A percentile compares a stretch with the other conserved stretches of the same genome.
phyloP scores from a whole-genome alignment of 441 rosid genomes.

The Eruca vesicaria region DNA sequence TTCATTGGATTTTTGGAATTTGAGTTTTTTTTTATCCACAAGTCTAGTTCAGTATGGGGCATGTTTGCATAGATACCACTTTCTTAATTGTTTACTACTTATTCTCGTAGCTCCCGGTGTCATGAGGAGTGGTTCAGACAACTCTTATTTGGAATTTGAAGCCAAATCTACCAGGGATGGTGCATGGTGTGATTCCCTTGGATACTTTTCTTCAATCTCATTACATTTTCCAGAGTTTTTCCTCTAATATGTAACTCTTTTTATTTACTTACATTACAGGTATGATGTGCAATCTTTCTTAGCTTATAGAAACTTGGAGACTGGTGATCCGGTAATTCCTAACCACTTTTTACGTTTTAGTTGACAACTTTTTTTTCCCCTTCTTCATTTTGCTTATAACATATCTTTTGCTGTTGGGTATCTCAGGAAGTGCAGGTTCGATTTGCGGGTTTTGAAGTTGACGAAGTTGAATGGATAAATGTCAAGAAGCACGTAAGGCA shows the following conservation, averaged over 20 bases:
- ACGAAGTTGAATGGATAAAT: constrained; percentile 97
- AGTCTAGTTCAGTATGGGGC: constrained; percentile 13
- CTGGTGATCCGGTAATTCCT: constrained; percentile 75
- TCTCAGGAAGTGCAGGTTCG: constrained; percentile 92
- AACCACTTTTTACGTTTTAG: not conserved
- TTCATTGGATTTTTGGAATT: not conserved
- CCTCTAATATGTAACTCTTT: constrained; percentile 3
- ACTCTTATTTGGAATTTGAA: constrained; percentile 78
- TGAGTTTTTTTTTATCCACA: not conserved
- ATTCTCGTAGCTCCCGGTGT: constrained; percentile 44
- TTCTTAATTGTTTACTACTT: constrained; percentile 7
- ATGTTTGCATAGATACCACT: too few species aligned
- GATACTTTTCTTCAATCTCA: constrained; percentile 1
- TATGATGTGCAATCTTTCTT: constrained; percentile 88
- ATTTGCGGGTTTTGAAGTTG: constrained; percentile 94
- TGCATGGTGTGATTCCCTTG: constrained; percentile 67
- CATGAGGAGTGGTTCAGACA: constrained; percentile 62
- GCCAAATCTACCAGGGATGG: constrained; percentile 97
- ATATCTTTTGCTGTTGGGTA: constrained; percentile 9
- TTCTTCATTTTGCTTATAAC: constrained; percentile 8
- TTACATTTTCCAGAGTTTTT: not conserved
- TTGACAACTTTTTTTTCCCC: constrained; percentile 6
- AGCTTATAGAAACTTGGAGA: constrained; percentile 79
- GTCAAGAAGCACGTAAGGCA: constrained; percentile 80
- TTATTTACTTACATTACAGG: constrained; percentile 57